These are phyloP conservation scores for Gossypium lobatum DNA, from an alignment of 441 rosid genomes.

Conservation along the genomic window DNA sequence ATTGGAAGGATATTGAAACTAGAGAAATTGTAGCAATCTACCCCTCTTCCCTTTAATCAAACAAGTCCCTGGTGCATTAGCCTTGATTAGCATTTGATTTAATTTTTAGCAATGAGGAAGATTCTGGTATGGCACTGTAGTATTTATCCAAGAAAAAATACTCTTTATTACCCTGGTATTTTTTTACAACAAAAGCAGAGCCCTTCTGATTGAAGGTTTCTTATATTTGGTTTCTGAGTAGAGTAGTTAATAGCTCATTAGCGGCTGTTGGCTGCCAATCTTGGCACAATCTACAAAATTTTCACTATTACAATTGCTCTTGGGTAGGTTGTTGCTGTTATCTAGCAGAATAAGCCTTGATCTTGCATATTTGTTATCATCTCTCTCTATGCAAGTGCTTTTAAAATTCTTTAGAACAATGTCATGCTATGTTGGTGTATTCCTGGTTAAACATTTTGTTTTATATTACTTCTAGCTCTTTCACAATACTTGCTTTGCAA, in stretches of 20 bases:
- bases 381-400: background rate
- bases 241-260: background rate
- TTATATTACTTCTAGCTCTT: background rate
- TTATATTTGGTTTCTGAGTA: background rate
- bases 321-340: background rate
- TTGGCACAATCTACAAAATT: background rate
- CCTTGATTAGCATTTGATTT: background rate
- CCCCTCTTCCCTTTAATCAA: background rate
- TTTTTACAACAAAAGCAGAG: background rate
- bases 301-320: background rate
- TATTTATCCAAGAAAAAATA: background rate
- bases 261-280: background rate
- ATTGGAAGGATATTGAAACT: background rate
- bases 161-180: background rate
- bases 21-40: background rate
- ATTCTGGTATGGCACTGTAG: background rate
- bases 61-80: background rate
- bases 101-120: background rate
- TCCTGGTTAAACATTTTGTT: slow-evolving; percentile 6
- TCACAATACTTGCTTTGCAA: background rate
- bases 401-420: background rate
- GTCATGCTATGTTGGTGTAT: background rate
- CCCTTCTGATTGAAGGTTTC: background rate
- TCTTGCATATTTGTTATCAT: background rate
- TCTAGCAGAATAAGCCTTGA: background rate